phyloP scores from a whole-genome alignment of 495 filamentous ascomycete species.

The Geoglossum glabrum region DNA sequence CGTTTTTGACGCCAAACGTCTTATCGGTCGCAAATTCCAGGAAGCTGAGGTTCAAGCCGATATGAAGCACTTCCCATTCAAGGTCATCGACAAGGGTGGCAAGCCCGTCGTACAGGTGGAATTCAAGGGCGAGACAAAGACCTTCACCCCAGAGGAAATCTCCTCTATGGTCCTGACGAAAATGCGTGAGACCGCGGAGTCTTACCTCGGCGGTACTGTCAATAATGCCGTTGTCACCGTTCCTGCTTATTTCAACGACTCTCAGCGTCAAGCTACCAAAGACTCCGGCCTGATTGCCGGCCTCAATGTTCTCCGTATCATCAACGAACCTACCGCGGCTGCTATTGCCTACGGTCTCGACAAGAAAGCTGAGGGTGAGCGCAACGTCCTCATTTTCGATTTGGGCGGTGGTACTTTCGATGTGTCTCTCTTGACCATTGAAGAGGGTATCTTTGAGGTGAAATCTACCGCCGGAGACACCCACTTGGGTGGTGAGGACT shows the following conservation, averaged over 20 bases:
- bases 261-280: constrained; percentile 97
- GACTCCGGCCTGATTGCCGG: constrained; percentile 94
- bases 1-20: constrained; percentile 96
- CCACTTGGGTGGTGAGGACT: constrained; percentile 97
- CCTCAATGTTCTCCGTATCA: constrained; percentile 97
- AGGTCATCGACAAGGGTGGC: constrained; percentile 24
- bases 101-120: constrained; percentile 25
- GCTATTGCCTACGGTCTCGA: constrained; percentile 96
- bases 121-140: constrained; percentile 27
- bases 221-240: constrained; percentile 98
- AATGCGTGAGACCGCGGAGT: constrained; percentile 98
- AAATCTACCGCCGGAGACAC: constrained; percentile 98
- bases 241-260: constrained; percentile 99
- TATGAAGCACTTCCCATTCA: constrained; percentile 31
- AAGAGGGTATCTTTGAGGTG: constrained; percentile 99
- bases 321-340: constrained; percentile 96
- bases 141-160: constrained; percentile 28
- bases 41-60: constrained; percentile 28
- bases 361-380: constrained; percentile 91
- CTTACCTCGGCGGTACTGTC: constrained; percentile 88
- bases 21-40: constrained; percentile 36
- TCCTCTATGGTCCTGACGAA: constrained; percentile 46
- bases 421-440: constrained; percentile 95
- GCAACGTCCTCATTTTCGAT: constrained; percentile 98
- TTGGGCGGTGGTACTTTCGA: constrained; percentile 99